Base-by-base conservation (phyloP, 441 rosid genomes). In the Populus hybrid region DNA sequence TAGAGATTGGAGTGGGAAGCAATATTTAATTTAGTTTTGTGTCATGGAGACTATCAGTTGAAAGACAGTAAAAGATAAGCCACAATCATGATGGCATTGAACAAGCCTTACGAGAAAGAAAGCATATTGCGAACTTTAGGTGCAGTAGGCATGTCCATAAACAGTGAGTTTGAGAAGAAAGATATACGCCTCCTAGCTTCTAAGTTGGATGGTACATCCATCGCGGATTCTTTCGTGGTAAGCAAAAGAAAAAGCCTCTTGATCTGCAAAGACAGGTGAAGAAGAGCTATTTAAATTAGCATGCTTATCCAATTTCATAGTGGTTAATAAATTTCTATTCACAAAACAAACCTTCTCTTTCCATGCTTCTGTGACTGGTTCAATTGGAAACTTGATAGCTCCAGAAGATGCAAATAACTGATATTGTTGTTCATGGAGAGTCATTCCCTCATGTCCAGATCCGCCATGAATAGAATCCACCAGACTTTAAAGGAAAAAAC, bases 181-280 rank as follows among this genome's bases (percentile, higher is more conserved):
- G 99, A 93, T 53, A 97, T 93, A 31, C 99, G 93, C 85, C 99
- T 92, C 86, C 98, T 87, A 76, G 99, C 99, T 87, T 97, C 99
- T 73, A 97, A 80, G 88, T 97, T 97, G 73, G 99, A 91, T 56
- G 99, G 99, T 20, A 97, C 99, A 86, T 97, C 99, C 99, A 95
- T 97, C 23, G 99, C 99, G 64, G 99, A 97, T 85, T 97, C 99
- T 89, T 97, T 97, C 10, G 98, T 92, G 74, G 96, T 97, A 75
- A 97, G 96, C 87, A 97, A 88, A 36, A 95, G 90, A 87, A 82
- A 83, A 78, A 97, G 91, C 74, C 99, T 85, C 76, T 93, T 93
- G 80, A 95, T 97, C 99, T 97, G 90, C 76, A 86, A 78, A 50
- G 20, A n/a, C 6, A 76, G 4, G 18, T 38, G 72, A 42, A 42